Percentiles rank a stretch among this genome's conserved stretches.
Conservation (phyloP, 2,329 filamentous ascomycete species). For the Onygena corvina region DNA sequence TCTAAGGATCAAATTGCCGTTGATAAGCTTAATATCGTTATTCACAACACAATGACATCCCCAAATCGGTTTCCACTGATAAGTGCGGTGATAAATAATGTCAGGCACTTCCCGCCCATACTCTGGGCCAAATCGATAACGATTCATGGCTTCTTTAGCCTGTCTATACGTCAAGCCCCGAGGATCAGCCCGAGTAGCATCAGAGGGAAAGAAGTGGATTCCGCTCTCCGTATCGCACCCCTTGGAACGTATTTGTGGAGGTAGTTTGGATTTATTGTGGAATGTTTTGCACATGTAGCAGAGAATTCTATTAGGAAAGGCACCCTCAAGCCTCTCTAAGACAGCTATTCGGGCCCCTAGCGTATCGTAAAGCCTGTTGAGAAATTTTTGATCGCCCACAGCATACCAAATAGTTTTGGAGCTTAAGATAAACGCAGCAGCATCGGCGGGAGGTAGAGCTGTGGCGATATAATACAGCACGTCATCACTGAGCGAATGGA, state of each 20-base stretch:
- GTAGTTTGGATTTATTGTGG: not conserved
- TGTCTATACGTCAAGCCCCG: not conserved
- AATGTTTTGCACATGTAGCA: not conserved
- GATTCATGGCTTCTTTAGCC: slow-evolving; percentile 2
- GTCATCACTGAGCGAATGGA: not conserved
- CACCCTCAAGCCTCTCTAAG: not conserved
- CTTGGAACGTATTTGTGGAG: not conserved
- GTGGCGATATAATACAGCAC: not conserved
- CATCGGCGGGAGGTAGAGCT: not conserved
- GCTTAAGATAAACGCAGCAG: not conserved
- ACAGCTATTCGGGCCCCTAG: not conserved
- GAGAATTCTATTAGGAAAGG: not conserved
- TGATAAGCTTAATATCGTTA: not conserved
- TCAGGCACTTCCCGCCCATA: not conserved
- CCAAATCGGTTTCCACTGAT: not conserved
- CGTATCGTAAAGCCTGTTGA: not conserved
- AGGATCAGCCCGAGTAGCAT: not conserved
- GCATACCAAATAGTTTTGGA: not conserved
- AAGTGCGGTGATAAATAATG: not conserved
- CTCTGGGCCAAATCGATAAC: not conserved
- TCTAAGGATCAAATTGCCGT: not conserved
- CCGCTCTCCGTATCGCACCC: not conserved
- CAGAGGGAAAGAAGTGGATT: not conserved
- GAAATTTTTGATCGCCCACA: not conserved
- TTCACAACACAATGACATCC: too few relatives aligned